Percentiles rank a stretch among this genome's conserved stretches.
Evolutionary conservation across 148 eudicot genomes (phyloP).

Genomic region (Spergularia marina): DNA sequence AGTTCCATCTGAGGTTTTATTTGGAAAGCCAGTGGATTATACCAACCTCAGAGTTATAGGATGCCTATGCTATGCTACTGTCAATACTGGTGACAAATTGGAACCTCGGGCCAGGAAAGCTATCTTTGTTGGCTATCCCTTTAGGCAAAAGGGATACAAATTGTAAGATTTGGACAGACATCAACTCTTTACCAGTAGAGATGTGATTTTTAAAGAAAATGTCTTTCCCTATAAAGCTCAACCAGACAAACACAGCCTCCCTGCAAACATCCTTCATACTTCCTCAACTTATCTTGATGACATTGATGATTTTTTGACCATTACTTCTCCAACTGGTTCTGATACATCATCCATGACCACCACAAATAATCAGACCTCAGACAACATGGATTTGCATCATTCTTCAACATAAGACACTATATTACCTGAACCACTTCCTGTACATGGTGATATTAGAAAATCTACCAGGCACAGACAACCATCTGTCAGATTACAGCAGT

Average conservation of each 20-base stretch:
- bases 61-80: background rate
- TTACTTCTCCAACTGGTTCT: too few species aligned
- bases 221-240: background rate
- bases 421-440: too few species aligned
- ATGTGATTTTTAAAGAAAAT: background rate
- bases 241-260: too few species aligned
- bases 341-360: too few species aligned
- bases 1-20: background rate
- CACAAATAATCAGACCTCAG: fast-evolving
- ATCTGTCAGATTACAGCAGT: too few species aligned
- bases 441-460: too few species aligned
- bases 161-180: background rate
- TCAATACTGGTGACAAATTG: background rate
- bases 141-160: background rate
- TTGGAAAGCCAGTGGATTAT: background rate
- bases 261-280: too few species aligned
- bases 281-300: too few species aligned
- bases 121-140: background rate
- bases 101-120: background rate
- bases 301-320: too few species aligned
- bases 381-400: too few species aligned
- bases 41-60: background rate
- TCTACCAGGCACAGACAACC: too few species aligned
- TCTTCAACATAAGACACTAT: too few species aligned
- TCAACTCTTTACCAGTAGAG: background rate